Conservation (phyloP, 495 filamentous ascomycete species). For the Glarea lozoyensis region DNA sequence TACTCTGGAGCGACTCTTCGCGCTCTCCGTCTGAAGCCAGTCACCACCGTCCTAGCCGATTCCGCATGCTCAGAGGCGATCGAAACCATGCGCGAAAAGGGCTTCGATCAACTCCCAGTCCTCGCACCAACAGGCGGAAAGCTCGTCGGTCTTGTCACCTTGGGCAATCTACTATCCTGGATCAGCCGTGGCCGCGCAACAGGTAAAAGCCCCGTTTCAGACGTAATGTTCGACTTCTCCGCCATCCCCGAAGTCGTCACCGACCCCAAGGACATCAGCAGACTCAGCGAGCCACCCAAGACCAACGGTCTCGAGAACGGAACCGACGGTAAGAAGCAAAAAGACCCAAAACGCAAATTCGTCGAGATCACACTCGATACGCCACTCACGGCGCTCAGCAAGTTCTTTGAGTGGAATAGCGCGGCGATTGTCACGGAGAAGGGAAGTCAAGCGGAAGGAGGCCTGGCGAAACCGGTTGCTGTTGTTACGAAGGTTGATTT, state of each 20-base stretch:
- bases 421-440: conserved; percentile 86
- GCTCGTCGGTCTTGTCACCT: conserved; percentile 83
- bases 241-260: conserved; percentile 82
- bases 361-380: conserved; percentile 92
- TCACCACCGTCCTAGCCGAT: conserved; percentile 67
- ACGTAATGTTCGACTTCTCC: conserved; percentile 95
- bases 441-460: conserved; percentile 35
- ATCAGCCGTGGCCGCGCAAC: conserved; percentile 73
- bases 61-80: conserved; percentile 74
- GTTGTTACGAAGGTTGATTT: conserved; percentile 96
- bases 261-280: conserved; percentile 47
- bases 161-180: conserved; percentile 88
- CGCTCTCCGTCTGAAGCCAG: conserved; percentile 78
- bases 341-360: conserved; percentile 56
- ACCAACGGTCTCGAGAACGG: conserved; percentile 11
- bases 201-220: conserved; percentile 58
- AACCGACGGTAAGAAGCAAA: conserved; percentile 17
- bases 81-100: conserved; percentile 93
- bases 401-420: conserved; percentile 97
- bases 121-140: conserved; percentile 56
- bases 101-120: conserved; percentile 94
- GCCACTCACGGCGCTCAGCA: conserved; percentile 68
- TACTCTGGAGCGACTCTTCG: conserved; percentile 68
- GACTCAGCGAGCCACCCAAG: conserved; percentile 9
- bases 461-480: conserved; percentile 66